These are phyloP conservation scores for Nicotiana noctiflora DNA, from an alignment of 257 asterid genomes.

Conservation along the genomic window DNA sequence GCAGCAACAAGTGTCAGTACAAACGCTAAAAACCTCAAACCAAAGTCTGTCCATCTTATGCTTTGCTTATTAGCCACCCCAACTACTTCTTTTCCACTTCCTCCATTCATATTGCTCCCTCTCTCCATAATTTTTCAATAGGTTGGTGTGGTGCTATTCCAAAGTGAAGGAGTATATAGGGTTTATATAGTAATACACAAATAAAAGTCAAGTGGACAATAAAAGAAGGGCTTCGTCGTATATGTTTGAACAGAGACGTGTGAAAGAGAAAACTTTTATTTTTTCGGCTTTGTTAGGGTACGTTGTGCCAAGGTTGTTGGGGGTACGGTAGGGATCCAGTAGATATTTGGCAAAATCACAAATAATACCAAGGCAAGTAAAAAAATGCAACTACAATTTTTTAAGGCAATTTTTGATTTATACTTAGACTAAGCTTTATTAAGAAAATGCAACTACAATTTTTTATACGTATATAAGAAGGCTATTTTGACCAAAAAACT, in stretches of 20 bases:
- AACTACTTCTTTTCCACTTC: constrained; percentile 20
- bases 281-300: too few species aligned
- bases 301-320: too few species aligned
- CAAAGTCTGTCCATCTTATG: constrained; percentile 33
- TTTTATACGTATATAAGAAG: too few species aligned
- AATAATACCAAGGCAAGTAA: too few species aligned
- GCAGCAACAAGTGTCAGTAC: constrained; percentile 35
- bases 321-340: too few species aligned
- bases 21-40: constrained; percentile 41
- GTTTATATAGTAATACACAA: neutral
- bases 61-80: constrained; percentile 35
- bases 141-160: neutral
- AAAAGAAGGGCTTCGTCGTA: neutral
- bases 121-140: constrained; percentile 22
- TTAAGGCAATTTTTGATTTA: too few species aligned
- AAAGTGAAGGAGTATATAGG: neutral
- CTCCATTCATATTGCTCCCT: constrained; percentile 17
- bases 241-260: neutral
- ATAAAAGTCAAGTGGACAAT: neutral
- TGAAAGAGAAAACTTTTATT: neutral
- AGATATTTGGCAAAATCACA: too few species aligned
- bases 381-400: too few species aligned
- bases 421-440: too few species aligned
- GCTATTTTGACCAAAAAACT: too few species aligned
- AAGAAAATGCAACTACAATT: too few species aligned